Base-by-base conservation (phyloP, 2,329 filamentous ascomycete species). In the Botrytis fragariae region DNA sequence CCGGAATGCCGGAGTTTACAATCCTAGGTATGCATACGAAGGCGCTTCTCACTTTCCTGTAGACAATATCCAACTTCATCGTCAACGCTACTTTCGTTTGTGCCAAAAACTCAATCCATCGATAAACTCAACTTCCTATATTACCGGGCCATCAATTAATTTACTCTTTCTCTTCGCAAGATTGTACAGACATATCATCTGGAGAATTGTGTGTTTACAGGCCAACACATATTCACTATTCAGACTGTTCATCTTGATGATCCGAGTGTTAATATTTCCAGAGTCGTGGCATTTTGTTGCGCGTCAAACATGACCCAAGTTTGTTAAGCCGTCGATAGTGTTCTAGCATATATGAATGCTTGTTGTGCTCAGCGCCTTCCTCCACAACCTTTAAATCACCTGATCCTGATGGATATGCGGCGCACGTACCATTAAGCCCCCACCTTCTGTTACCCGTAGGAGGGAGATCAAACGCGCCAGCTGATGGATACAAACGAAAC, bases 391-490 rank as follows among this genome's bases (percentile, higher is more conserved):
- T n/a, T 10, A 42, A 16, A 63, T 63, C 61, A 22, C 61, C 39
- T 45, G 39, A 7, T 45, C 10, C 25, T 22, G 18, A 45, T 14
- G 29, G 9, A 44, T 4, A 12, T 29, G n/a, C n/a, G 16, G 25
- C 37, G 61, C 61, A 63, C 61, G 37, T 29, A 44, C 39, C 60
- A 12, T 29, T 20, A 14, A 42, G 8, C 4, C 59, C 37, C 39
- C 61, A 32, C 39, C 25, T 44, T 63, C 37, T 22, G 14, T 8
- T 16, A 7, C n/a, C 54, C 32, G 1, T 8, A 14, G 25, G 37
- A 63, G 37, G 60, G n/a, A 42, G 61, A 42, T 62, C 60, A 62
- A 62, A 42, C 37, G n/a, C n/a, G 45, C 45, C 35, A 68, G 64
- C 64, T 39, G 64, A 54, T 39, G 45, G 35, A 39, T 39, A 48